These are phyloP conservation scores for Luffa acutangula DNA, from an alignment of 306 rosid species.

Conservation along the genomic window DNA sequence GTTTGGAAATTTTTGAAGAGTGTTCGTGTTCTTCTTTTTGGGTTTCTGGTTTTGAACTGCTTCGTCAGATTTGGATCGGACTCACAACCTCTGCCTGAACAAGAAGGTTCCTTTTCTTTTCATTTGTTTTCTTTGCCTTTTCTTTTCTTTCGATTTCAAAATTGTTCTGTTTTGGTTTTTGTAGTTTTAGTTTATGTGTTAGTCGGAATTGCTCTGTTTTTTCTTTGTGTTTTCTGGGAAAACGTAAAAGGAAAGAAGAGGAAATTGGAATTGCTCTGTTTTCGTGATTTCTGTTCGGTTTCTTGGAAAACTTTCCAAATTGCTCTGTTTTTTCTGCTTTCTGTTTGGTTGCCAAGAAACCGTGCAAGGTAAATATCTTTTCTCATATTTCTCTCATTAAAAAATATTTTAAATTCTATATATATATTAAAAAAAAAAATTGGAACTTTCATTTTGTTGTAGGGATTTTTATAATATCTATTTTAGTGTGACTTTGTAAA, in stretches of 20 bases:
- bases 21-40: constrained; percentile 16
- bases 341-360: background rate
- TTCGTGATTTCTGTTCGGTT: no score
- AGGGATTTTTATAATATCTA: no score
- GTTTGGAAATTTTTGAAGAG: background rate
- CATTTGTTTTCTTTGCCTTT: background rate
- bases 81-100: constrained; percentile 49
- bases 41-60: constrained; percentile 25
- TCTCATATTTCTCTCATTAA: background rate
- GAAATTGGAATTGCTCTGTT: background rate
- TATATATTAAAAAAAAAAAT: no score
- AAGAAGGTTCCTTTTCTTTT: constrained; percentile 44
- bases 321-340: background rate
- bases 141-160: background rate
- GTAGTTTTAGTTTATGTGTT: background rate
- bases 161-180: background rate
- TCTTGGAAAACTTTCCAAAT: background rate
- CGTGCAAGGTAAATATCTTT: background rate
- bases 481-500: no score
- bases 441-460: no score
- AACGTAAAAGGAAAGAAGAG: background rate
- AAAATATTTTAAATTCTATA: background rate
- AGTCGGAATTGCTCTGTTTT: background rate
- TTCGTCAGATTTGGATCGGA: constrained; percentile 30
- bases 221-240: background rate